Evolutionary conservation across 1,284 basidiomycete genomes (phyloP), one percentile per base, ranked within the genome.

Genomic region (Ustilago hordei): DNA sequence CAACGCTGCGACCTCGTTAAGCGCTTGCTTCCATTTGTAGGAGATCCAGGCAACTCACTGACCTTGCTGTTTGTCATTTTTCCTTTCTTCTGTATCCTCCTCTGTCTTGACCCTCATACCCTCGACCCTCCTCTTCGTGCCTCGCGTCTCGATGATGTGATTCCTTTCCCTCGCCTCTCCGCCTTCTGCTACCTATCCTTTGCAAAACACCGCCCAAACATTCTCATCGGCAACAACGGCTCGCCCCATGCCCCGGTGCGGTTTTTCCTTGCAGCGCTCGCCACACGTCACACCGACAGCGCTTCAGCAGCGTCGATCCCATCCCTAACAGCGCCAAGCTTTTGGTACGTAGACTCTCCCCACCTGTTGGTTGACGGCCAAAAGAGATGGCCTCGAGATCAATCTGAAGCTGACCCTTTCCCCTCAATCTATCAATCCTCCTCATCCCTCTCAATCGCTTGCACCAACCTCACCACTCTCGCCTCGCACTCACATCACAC

Each of bases 131-230:
- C 35, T 19, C 48, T 50, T 32, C 48, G 48, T 50, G 48, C 48
- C 48, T 50, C 48, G 48, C 48, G n/a, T 50, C 23, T 28, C 38
- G 60, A 68, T 62, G 65, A 62, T 68, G 65, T 58, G 60, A 47
- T 62, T 35, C 34, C n/a, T 41, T n/a, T 48, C 60, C 59, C n/a
- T 41, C 28, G 55, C 60, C 59, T 38, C 55, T 41, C 38, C 28
- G 48, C 48, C 11, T 32, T 31, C 23, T 28, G 28, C 12, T 17
- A 9, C 19, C 31, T 36, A 4, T 54, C 34, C 39, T 45, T n/a
- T n/a, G 43, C 17, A 57, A 43, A 43, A 11, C 28, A 28, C 6
- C 38, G 41, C 39, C 23, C 28, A 57, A 13, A 23, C 31, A 45
- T 11, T 35, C 28, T 31, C 11, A 39, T 19, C 31, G n/a, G 9